Evolutionary conservation across 768 basidiomycete species (phyloP), one percentile per base, ranked within the genome.

Genomic region (Russula compacta): DNA sequence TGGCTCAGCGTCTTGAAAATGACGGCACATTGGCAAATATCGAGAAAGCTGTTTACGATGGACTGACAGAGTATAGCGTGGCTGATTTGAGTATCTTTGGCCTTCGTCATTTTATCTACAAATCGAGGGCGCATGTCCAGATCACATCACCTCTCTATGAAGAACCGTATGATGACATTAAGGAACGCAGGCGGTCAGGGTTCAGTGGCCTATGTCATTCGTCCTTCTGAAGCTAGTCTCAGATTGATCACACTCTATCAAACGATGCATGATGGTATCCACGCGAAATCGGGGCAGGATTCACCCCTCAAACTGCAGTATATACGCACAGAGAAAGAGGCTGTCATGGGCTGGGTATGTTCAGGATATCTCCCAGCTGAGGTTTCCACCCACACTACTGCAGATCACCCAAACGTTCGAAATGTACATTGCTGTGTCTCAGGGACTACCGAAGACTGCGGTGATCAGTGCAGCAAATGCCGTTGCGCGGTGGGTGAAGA

Each of bases 331-430:
- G 85, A 89, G 58, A 83, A 84, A 48, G 97, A 98, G 75, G 85
- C 86, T 57, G 84, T 95, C 32, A 83, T 98, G 78, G 95, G 92
- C 48, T 98, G 97, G 95, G 95, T 98, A 70, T 59, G 88, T 71
- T 17, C 2, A 14, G 21, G 32, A 35, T n/a, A 53, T 52, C 42
- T 52, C 44, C 56, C 32, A 32, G 33, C 39, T 53, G 49, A 50
- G 36, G 12, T 11, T 39, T 56, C 14, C 1, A 21, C 33, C 46
- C 46, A 43, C 32, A 17, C 42, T 50, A 12, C 10, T 38, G 7
- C 40, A 98, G 95, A 87, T 95, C 60, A 97, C 95, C 0, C 89
- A 93, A 68, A 86, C 87, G 0, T 98, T 97, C 69, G 97, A 98
- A 71, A 74, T 98, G 15, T 98, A 97, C 70, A 73, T 95, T 53